A percentile compares a stretch with the other conserved stretches of the same genome.
phyloP scores from a whole-genome alignment of 2,329 filamentous ascomycete species.

The Colletotrichum sp. region DNA sequence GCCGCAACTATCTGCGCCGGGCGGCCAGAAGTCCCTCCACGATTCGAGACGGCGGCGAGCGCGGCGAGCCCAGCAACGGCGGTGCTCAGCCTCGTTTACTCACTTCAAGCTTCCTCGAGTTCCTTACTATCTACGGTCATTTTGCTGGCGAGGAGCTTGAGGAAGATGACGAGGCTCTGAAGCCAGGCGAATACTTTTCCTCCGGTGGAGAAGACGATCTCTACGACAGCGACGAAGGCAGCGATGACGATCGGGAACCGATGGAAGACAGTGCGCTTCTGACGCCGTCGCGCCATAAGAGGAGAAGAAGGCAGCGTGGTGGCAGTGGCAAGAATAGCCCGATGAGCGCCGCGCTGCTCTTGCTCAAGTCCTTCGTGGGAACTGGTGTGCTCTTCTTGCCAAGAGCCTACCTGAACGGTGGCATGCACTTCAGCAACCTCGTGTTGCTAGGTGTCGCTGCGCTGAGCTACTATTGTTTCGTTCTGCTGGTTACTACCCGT shows the following conservation, averaged over 20 bases:
- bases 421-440: conserved; percentile 95
- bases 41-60: conserved; percentile 43
- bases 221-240: conserved; percentile 45
- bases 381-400: conserved; percentile 95
- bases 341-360: conserved; percentile 79
- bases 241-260: conserved; percentile 75
- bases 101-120: conserved; percentile 94
- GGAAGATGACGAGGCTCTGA: conserved; percentile 90
- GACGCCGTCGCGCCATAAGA: conserved; percentile 74
- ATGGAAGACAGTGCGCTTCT: conserved; percentile 88
- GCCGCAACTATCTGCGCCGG: conserved; percentile 85
- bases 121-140: conserved; percentile 92
- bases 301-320: conserved; percentile 77
- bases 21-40: conserved; percentile 67
- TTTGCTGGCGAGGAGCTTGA: conserved; percentile 97
- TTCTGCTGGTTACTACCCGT: conserved; percentile 86
- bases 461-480: conserved; percentile 97
- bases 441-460: conserved; percentile 85
- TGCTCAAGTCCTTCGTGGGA: conserved; percentile 97
- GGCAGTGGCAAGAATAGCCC: conserved; percentile 79
- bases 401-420: conserved; percentile 91
- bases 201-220: conserved; percentile 71
- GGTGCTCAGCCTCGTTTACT: conserved; percentile 67
- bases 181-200: conserved; percentile 89
- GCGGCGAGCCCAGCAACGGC: conserved; percentile 36